A percentile compares a stretch with the other conserved stretches of the same genome.
These are phyloP conservation scores for Smittium mucronatum DNA, from an alignment of 371 early-diverging fungal genomes.

Conservation along the genomic window DNA sequence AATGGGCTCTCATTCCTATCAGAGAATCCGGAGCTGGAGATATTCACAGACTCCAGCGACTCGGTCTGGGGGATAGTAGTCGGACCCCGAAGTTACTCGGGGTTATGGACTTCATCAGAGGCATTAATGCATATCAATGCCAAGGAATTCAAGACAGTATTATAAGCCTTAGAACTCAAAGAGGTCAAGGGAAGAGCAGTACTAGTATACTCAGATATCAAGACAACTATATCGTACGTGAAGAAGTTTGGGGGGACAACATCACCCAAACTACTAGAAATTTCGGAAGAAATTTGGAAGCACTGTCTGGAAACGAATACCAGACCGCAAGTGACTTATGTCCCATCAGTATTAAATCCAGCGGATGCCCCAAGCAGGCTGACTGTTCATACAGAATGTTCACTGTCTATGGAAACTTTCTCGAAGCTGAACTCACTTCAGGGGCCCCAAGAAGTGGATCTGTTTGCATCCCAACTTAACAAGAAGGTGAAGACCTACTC, in stretches of 20 bases:
- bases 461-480: neutral
- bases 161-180: neutral
- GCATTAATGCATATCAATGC: neutral
- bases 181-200: constrained; percentile 1
- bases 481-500: neutral
- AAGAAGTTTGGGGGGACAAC: neutral
- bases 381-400: neutral
- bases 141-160: neutral
- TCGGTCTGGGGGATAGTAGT: neutral
- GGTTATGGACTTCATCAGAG: neutral
- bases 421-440: neutral
- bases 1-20: neutral
- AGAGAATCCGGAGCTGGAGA: neutral
- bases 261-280: neutral
- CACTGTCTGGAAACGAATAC: neutral
- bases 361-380: neutral
- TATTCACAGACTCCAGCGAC: neutral
- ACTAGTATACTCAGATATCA: neutral
- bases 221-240: neutral
- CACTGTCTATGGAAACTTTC: neutral
- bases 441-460: neutral
- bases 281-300: neutral
- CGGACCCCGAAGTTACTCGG: neutral
- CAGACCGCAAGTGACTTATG: neutral
- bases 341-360: neutral